These are phyloP conservation scores for Claviceps sp. DNA, from an alignment of 2,329 filamentous ascomycete species.

Conservation along the genomic window DNA sequence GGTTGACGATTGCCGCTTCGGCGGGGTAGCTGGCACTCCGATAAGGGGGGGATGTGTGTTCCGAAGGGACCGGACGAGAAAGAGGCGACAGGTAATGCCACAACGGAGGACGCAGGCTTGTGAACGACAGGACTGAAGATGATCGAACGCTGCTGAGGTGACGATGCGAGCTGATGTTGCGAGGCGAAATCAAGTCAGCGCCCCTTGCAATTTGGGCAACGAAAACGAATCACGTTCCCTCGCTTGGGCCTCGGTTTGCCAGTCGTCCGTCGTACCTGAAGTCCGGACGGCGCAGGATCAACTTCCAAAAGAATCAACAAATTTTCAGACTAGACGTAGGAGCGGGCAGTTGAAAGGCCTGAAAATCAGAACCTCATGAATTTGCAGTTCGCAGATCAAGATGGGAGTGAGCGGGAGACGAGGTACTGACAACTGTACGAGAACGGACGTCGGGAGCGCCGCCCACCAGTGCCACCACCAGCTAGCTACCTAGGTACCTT, in stretches of 20 bases:
- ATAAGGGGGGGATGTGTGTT: neutral
- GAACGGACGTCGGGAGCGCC: too few relatives aligned
- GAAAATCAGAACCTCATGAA: too few relatives aligned
- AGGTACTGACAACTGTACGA: too few relatives aligned
- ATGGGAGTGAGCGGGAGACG: too few relatives aligned
- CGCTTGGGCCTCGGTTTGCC: slow-evolving; percentile 6
- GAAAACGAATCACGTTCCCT: slow-evolving; percentile 3
- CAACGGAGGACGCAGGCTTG: neutral
- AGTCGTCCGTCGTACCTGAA: neutral
- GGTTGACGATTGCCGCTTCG: neutral
- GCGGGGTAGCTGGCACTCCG: slow-evolving; percentile 1
- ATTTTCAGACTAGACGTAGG: neutral
- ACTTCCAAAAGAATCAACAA: neutral
- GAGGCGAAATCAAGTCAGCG: neutral
- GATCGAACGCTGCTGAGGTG: neutral
- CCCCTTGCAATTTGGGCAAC: slow-evolving; percentile 3
- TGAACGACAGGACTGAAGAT: neutral
- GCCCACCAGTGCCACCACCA: too few relatives aligned
- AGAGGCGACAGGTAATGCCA: neutral
- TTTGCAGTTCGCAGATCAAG: too few relatives aligned
- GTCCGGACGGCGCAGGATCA: neutral
- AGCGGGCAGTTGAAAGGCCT: too few relatives aligned
- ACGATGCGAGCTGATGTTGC: slow-evolving; percentile 1
- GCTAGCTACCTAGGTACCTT: too few relatives aligned
- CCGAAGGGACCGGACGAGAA: neutral